Evolutionary conservation across 78 protist genomes (phyloP).

Genomic region (Dictyostelium intermedium): DNA sequence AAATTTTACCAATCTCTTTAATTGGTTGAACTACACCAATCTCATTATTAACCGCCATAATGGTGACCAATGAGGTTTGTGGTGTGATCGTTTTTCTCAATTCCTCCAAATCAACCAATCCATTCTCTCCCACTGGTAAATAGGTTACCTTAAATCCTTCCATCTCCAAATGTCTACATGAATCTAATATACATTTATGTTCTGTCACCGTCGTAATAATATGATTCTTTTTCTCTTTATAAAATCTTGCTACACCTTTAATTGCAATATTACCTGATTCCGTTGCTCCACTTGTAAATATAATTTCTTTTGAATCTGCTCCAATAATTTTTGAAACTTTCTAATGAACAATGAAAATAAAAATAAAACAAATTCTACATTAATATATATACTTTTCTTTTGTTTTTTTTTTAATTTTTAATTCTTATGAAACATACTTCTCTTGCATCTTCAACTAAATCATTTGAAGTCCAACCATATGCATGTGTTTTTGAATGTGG

Average conservation of each 20-base stretch:
- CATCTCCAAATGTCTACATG: constrained; percentile 94
- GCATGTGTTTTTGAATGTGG: constrained; percentile 97
- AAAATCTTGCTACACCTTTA: constrained; percentile 96
- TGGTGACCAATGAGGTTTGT: constrained; percentile 95
- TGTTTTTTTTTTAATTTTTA: neutral
- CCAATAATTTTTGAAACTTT: constrained; percentile 89
- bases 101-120: constrained; percentile 87
- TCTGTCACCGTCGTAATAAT: constrained; percentile 95
- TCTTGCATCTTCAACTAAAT: constrained; percentile 95
- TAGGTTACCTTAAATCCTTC: constrained; percentile 93
- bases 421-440: constrained; percentile 1
- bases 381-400: neutral
- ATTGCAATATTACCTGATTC: constrained; percentile 98
- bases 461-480: constrained; percentile 98
- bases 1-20: constrained; percentile 94
- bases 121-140: constrained; percentile 91
- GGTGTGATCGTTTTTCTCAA: constrained; percentile 87
- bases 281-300: constrained; percentile 99
- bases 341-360: neutral
- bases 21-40: constrained; percentile 98
- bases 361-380: neutral
- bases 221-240: constrained; percentile 93
- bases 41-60: constrained; percentile 99
- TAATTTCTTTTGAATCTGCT: constrained; percentile 94
- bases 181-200: constrained; percentile 98